These are phyloP conservation scores for Acorus gramineus DNA, from an alignment of 106 monocot genomes.

Conservation along the genomic window DNA sequence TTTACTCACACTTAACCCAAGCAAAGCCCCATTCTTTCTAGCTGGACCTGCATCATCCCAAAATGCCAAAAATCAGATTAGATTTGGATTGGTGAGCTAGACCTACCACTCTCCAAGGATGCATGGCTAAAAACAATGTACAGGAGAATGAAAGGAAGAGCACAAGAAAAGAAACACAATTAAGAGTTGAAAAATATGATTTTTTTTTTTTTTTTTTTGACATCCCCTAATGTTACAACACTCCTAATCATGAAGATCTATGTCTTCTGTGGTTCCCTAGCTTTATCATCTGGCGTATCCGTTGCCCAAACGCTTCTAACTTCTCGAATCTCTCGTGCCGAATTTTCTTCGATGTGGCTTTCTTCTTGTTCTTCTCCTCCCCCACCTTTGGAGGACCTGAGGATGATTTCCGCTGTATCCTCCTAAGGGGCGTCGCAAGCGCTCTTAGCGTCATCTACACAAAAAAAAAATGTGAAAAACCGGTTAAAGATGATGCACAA, in stretches of 20 bases:
- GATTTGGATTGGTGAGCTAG: too few species aligned
- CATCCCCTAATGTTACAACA: too few species aligned
- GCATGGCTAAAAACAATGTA: too few species aligned
- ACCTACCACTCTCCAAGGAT: too few species aligned
- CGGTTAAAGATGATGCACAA: neutral
- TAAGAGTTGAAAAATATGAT: too few species aligned
- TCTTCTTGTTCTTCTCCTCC: constrained; percentile 18
- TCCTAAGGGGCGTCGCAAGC: constrained; percentile 64
- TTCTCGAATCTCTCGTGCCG: constrained; percentile 38
- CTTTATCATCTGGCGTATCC: constrained; percentile 51
- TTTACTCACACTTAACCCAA: too few species aligned
- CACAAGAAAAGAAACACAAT: too few species aligned
- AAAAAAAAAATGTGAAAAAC: neutral
- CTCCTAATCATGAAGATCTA: constrained; percentile 29
- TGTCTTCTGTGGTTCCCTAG: constrained; percentile 42
- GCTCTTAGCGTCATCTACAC: constrained; percentile 51
- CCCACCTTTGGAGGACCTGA: constrained; percentile 34
- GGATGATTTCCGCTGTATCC: constrained; percentile 32
- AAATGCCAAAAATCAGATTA: too few species aligned
- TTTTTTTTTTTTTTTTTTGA: too few species aligned
- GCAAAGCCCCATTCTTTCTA: too few species aligned
- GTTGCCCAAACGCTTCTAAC: constrained; percentile 50
- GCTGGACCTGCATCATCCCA: too few species aligned
- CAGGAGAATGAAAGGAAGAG: too few species aligned
- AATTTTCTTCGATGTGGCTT: constrained; percentile 13